Percentiles rank a stretch among this genome's conserved stretches.
These are phyloP conservation scores for Colletotrichum eremochloae DNA, from an alignment of 2,329 filamentous ascomycete species.

Conservation along the genomic window DNA sequence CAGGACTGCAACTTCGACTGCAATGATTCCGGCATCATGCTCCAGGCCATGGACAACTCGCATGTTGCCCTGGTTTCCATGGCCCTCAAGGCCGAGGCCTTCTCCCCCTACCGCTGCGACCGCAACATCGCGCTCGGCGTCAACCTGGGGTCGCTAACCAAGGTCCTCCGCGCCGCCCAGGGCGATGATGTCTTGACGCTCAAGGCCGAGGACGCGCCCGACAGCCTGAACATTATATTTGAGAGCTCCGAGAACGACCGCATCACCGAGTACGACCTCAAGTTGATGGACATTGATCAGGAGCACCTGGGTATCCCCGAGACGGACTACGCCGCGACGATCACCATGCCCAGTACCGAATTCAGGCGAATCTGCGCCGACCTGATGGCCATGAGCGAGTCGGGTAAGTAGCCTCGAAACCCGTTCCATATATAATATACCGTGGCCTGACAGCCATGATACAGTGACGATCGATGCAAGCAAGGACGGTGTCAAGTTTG, in stretches of 20 bases:
- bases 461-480: conserved; percentile 93
- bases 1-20: conserved; percentile 99
- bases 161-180: conserved; percentile 94
- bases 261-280: conserved; percentile 98
- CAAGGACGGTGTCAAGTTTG: conserved; percentile 98
- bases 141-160: conserved; percentile 96
- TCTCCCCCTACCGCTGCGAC: conserved; percentile 96
- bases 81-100: conserved; percentile 96
- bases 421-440: background rate
- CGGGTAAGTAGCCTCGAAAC: conserved; percentile 73
- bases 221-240: conserved; percentile 95
- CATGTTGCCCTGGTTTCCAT: conserved; percentile 99
- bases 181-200: conserved; percentile 95
- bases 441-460: conserved; percentile 41
- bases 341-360: conserved; percentile 88
- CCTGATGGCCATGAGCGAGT: conserved; percentile 92
- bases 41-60: conserved; percentile 99
- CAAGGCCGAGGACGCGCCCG: conserved; percentile 97
- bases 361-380: conserved; percentile 97
- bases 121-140: conserved; percentile 98
- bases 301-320: conserved; percentile 99
- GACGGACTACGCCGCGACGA: conserved; percentile 96
- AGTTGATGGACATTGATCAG: conserved; percentile 99
- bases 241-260: conserved; percentile 91
- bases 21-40: conserved; percentile 98